phyloP scores from a whole-genome alignment of 1,139 yeast species.

The Hemisphaericaspora xylofermentans region DNA sequence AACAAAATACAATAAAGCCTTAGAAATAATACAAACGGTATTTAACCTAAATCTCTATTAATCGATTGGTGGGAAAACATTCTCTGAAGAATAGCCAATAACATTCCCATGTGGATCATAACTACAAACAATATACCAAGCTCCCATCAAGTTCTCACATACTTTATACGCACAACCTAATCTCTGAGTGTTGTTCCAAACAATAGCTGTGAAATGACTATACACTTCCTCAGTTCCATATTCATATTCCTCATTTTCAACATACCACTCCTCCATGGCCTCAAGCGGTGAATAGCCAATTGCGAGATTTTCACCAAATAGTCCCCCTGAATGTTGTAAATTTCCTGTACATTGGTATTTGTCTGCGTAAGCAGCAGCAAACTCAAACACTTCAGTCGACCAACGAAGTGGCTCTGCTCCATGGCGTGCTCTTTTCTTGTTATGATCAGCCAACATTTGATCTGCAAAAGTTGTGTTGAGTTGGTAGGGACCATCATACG shows the following conservation, averaged over 20 bases:
- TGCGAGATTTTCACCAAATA: conserved; percentile 41
- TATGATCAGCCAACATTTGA: conserved; percentile 29
- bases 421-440: conserved; percentile 29
- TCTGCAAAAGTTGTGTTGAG: conserved; percentile 25
- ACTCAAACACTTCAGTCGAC: conserved; percentile 30
- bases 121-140: conserved; percentile 58
- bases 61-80: conserved; percentile 28
- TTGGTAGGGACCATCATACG: conserved; percentile 14
- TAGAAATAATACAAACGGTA: not conserved
- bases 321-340: conserved; percentile 36
- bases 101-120: conserved; percentile 65
- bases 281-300: conserved; percentile 33
- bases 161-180: conserved; percentile 41
- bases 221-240: conserved; percentile 27
- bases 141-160: conserved; percentile 44
- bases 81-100: conserved; percentile 30
- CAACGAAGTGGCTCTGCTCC: conserved; percentile 29
- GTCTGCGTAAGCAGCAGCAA: conserved; percentile 30
- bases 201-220: conserved; percentile 43
- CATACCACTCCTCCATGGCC: conserved; percentile 38
- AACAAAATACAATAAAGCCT: conserved; percentile 2
- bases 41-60: conserved; percentile 2
- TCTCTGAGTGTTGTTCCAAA: conserved; percentile 36
- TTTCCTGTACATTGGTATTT: conserved; percentile 35
- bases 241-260: conserved; percentile 29